Base-by-base conservation (phyloP, 805 yeast genomes). In the Debaryomyces prosopidis region DNA sequence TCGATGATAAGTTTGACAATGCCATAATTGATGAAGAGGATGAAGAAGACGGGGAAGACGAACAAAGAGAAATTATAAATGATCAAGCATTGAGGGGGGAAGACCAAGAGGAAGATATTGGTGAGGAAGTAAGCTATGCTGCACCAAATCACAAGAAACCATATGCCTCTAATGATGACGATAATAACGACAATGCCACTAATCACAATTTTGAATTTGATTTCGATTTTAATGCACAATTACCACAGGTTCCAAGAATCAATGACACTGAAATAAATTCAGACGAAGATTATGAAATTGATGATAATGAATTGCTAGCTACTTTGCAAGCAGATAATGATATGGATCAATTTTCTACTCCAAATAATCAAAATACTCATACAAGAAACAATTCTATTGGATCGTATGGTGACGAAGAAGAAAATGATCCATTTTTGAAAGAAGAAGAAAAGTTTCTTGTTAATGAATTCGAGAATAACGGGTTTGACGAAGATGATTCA, bases 281-380 rank as follows among this genome's bases (percentile, higher is more conserved):
- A 0, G 89, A 82, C 45, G 89, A 81, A 9, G 91, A 83, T 55
- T 82, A 84, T 53, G 84, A 79, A 52, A 73, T 79, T 47, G 84
- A 73, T 53, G 78, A 73, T 50, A 71, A 73, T 49, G 78, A 71
- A 48, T 57, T 73, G 27, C 58, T 73, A 36, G 78, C 77, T 14
- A 74, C 78, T 2, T 57, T 74, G 28, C 76, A 74, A 50, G 78
- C 75, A 1, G 79, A 74, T 45, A 71, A 71, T 40, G 78, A 73
- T 47, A 45, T 65, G 14, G 77, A 70, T 34, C 76, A 72, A 44
- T 70, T 71, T 45, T 45, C 54, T 19, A 40, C 47, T 11, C 43
- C 42, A 5, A 36, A 43, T 15, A 35, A 44, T n/a, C 19, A 33
- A 19, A 46, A 43, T 26, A 36, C 45, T 27, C 48, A 48, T 18